A percentile compares a stretch with the other conserved stretches of the same genome.
phyloP scores from a whole-genome alignment of 2,329 filamentous ascomycete species.

The Verticillium isaacii region DNA sequence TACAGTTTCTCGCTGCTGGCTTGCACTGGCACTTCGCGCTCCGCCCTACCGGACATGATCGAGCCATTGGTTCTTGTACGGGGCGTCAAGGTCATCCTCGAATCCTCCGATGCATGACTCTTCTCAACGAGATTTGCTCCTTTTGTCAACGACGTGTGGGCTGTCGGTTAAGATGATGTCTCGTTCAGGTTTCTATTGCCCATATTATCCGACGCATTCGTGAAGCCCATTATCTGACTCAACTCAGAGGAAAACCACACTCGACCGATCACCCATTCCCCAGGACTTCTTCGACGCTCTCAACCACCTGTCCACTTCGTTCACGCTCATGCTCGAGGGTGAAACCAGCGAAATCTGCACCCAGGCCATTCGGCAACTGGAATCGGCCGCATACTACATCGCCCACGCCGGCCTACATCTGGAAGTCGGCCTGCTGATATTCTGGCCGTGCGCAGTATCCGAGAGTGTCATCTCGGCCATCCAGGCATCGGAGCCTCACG shows the following conservation, averaged over 20 bases:
- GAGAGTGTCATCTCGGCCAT: slow-evolving; percentile 21
- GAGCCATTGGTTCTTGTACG: slow-evolving; percentile 6
- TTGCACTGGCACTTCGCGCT: not conserved
- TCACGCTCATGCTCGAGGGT: not conserved
- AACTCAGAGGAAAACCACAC: not conserved
- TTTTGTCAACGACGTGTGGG: not conserved
- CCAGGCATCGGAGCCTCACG: slow-evolving; percentile 14
- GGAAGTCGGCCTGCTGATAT: slow-evolving; percentile 15
- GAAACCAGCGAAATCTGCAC: slow-evolving; percentile 14
- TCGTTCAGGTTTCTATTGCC: not conserved
- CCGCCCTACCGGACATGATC: not conserved
- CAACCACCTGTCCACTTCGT: not conserved
- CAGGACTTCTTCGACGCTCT: slow-evolving; percentile 1
- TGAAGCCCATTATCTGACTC: not conserved
- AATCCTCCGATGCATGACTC: not conserved
- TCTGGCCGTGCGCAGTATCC: slow-evolving; percentile 20
- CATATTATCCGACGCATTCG: too few relatives aligned
- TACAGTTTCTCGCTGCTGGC: slow-evolving; percentile 9
- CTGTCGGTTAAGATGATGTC: not conserved
- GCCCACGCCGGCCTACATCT: slow-evolving; percentile 17
- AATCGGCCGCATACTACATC: slow-evolving; percentile 13
- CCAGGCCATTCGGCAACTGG: slow-evolving; percentile 12
- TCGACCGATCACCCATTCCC: not conserved
- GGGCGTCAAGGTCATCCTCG: slow-evolving; percentile 2
- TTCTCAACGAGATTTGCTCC: not conserved